Evolutionary conservation across 225 moss, liverwort and hornwort species (phyloP).

Genomic region (Straminergon stramineum): DNA sequence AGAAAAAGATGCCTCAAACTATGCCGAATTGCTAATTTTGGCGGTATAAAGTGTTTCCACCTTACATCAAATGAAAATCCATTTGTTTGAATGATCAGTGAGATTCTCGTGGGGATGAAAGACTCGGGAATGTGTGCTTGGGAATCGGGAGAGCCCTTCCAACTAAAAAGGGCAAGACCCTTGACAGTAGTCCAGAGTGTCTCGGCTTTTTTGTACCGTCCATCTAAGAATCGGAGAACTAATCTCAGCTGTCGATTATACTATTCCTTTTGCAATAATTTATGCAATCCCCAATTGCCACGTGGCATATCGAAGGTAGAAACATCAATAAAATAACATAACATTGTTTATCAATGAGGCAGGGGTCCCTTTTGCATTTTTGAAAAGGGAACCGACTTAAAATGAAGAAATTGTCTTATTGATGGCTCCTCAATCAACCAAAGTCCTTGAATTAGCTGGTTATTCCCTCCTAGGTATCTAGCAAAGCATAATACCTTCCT

Average conservation of each 20-base stretch:
- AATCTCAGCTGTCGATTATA: background rate
- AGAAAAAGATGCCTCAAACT: background rate
- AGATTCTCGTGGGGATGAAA: background rate
- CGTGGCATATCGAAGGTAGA: background rate
- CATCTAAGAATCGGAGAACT: background rate
- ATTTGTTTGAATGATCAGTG: background rate
- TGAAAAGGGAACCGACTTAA: background rate
- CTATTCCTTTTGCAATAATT: background rate
- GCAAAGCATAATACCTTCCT: background rate
- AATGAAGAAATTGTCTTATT: background rate
- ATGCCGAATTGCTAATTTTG: background rate
- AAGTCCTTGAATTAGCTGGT: background rate
- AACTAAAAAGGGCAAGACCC: background rate
- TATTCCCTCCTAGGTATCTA: background rate
- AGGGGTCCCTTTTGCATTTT: background rate
- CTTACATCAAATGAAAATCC: background rate
- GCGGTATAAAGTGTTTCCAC: fast-evolving
- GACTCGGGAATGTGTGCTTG: background rate
- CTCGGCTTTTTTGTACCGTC: background rate
- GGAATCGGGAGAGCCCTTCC: background rate
- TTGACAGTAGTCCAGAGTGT: background rate
- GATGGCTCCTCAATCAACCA: too few species aligned
- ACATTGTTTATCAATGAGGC: background rate
- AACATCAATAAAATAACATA: background rate
- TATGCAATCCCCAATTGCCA: background rate